Evolutionary conservation across 78 protist genomes (phyloP), one percentile per base, ranked within the genome.

Genomic region (Creolimax fragrantissima): DNA sequence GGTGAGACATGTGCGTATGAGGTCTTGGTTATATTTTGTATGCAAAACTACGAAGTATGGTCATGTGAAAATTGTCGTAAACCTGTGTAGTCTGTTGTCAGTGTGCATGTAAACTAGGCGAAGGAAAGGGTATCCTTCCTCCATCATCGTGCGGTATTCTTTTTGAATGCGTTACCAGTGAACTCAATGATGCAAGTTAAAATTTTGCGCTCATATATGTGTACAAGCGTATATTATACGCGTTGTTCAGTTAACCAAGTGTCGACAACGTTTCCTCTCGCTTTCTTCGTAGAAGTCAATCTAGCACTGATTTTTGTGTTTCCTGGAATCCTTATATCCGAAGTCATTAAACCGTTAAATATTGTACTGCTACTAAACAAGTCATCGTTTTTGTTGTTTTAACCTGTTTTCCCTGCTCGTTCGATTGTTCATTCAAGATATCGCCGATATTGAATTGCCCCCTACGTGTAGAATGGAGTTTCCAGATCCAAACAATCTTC

Each of bases 391-490:
- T n/a, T n/a, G n/a, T n/a, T n/a, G n/a, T n/a, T n/a, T n/a, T n/a
- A 17, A 58, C 74, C 39, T 58, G 11, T 1, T 58, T 58, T 58
- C 74, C 24, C 24, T 58, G 74, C 74, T 58, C 74, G 39, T 58
- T n/a, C n/a, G n/a, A n/a, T n/a, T n/a, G n/a, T n/a, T n/a, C 24
- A 58, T 24, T 24, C 74, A 32, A 90, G 92, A 91, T 44, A 35
- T 91, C 88, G 45, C 37, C 58, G 93, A 91, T n/a, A 42, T 91
- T 6, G 32, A 41, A 58, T n/a, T 91, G 42, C 93, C 93, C 3
- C 4, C 89, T 35, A 83, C 89, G 41, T 81, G 89, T 81, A 91
- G 81, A 81, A 3, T 91, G 17, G 88, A 58, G 43, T 91, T 81
- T 42, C 89, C 89, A 2, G 17, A 83, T 36, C 37, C 85, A 5